Evolutionary conservation across 768 basidiomycete genomes (phyloP).

Genomic region (Russula ochroleuca): DNA sequence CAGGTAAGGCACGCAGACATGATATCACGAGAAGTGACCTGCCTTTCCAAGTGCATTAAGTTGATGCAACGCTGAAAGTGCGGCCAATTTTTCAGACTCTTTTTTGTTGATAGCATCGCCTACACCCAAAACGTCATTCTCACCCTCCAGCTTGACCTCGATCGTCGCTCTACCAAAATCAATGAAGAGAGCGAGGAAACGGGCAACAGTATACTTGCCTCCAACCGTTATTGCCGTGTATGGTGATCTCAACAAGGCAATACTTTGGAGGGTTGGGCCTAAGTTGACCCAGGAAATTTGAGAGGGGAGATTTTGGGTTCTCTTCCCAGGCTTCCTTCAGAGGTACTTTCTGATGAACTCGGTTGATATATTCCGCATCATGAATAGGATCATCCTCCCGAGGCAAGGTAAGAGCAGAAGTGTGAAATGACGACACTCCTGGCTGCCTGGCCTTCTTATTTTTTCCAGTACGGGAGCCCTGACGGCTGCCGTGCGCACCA

Average conservation of each 20-base stretch:
- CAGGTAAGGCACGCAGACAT: not conserved
- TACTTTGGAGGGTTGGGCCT: slow-evolving; percentile 32
- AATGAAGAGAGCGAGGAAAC: not conserved
- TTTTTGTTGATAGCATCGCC: slow-evolving; percentile 59
- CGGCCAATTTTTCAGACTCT: slow-evolving; percentile 70
- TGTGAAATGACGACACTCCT: slow-evolving; percentile 5
- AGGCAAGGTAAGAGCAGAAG: slow-evolving; percentile 17
- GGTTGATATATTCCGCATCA: slow-evolving; percentile 36
- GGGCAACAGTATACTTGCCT: slow-evolving; percentile 38
- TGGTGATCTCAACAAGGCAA: slow-evolving; percentile 31
- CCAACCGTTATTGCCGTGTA: slow-evolving; percentile 38
- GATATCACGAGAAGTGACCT: slow-evolving; percentile 33
- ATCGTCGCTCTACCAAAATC: slow-evolving; percentile 25
- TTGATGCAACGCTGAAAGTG: slow-evolving; percentile 69
- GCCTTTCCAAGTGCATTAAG: slow-evolving; percentile 61
- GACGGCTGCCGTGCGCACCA: slow-evolving; percentile 3
- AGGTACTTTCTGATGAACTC: slow-evolving; percentile 29
- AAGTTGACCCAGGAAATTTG: slow-evolving; percentile 38
- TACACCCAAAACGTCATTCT: slow-evolving; percentile 47
- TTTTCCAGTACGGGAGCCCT: slow-evolving; percentile 5
- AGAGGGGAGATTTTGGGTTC: slow-evolving; percentile 52
- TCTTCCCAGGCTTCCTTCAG: slow-evolving; percentile 35
- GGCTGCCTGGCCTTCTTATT: slow-evolving; percentile 3
- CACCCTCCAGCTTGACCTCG: slow-evolving; percentile 24
- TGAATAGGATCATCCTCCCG: slow-evolving; percentile 33